phyloP scores from a whole-genome alignment of 768 basidiomycete genomes.

The Strobilomyces echinocephalus region DNA sequence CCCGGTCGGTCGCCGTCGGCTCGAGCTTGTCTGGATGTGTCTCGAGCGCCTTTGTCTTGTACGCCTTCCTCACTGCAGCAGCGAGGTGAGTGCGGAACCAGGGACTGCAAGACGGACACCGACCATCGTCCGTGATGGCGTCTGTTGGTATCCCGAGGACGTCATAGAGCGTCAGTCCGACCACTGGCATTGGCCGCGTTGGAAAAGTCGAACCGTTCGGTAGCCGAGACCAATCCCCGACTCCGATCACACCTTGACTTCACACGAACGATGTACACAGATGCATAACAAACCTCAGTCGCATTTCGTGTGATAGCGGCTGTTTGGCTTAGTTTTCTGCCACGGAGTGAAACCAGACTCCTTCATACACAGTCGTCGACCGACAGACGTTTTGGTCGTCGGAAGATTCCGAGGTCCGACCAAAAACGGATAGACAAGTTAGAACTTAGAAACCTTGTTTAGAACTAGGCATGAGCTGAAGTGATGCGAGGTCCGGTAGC shows the following conservation, averaged over 20 bases:
- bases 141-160: slow-evolving; percentile 42
- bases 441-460: too few species aligned
- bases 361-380: too few species aligned
- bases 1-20: slow-evolving; percentile 44
- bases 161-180: slow-evolving; percentile 36
- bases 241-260: slow-evolving; percentile 1
- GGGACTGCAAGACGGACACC: slow-evolving; percentile 13
- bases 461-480: too few species aligned
- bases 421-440: too few species aligned
- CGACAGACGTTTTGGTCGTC: too few species aligned
- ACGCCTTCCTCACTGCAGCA: slow-evolving; percentile 53
- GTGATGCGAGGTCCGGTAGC: too few species aligned
- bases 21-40: slow-evolving; percentile 73
- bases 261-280: background rate
- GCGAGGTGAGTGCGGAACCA: background rate
- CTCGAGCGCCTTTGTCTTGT: slow-evolving; percentile 61
- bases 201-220: background rate
- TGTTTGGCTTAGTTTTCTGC: too few species aligned
- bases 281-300: too few species aligned
- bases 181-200: slow-evolving; percentile 19
- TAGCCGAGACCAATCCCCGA: background rate
- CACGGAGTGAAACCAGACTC: too few species aligned
- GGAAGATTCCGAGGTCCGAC: too few species aligned
- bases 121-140: slow-evolving; percentile 51
- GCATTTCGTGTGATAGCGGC: too few species aligned